phyloP scores from a whole-genome alignment of 2,329 filamentous ascomycete species.

The Calonectria multiphialidica region DNA sequence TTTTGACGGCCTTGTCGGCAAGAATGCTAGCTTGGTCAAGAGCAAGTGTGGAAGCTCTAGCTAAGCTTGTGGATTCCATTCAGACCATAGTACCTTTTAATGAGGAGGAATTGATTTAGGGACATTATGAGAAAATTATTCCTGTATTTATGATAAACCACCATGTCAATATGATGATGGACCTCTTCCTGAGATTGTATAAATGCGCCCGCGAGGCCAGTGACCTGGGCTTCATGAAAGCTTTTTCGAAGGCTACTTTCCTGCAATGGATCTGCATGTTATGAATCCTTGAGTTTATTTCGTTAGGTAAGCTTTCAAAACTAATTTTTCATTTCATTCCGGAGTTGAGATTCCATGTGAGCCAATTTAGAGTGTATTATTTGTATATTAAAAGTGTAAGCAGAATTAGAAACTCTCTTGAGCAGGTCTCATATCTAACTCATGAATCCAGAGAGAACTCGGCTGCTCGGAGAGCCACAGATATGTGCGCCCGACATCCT shows the following conservation, averaged over 20 bases:
- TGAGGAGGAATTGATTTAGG: not conserved
- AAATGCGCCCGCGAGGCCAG: not conserved
- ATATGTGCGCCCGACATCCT: slow-evolving; percentile 69
- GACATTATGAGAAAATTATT: not conserved
- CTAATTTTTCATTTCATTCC: not conserved
- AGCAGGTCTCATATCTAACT: slow-evolving; percentile 35
- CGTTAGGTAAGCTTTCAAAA: not conserved
- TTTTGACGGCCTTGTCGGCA: slow-evolving; percentile 78
- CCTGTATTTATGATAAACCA: not conserved
- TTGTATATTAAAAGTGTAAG: not conserved
- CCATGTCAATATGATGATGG: not conserved
- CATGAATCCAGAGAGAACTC: slow-evolving; percentile 33
- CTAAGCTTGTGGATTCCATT: not conserved
- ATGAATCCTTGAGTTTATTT: not conserved
- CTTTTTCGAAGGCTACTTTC: not conserved
- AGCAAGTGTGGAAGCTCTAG: slow-evolving; percentile 40
- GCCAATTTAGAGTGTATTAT: not conserved
- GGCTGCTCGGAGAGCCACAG: slow-evolving; percentile 52
- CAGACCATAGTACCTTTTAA: not conserved
- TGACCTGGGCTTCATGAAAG: too few relatives aligned
- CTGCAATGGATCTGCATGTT: too few relatives aligned
- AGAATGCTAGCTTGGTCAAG: slow-evolving; percentile 57
- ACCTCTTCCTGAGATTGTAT: not conserved
- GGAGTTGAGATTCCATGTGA: not conserved
- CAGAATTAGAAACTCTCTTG: slow-evolving; percentile 28